These are phyloP conservation scores for Panaeolus papilionaceus DNA, from an alignment of 768 basidiomycete genomes.

Conservation along the genomic window DNA sequence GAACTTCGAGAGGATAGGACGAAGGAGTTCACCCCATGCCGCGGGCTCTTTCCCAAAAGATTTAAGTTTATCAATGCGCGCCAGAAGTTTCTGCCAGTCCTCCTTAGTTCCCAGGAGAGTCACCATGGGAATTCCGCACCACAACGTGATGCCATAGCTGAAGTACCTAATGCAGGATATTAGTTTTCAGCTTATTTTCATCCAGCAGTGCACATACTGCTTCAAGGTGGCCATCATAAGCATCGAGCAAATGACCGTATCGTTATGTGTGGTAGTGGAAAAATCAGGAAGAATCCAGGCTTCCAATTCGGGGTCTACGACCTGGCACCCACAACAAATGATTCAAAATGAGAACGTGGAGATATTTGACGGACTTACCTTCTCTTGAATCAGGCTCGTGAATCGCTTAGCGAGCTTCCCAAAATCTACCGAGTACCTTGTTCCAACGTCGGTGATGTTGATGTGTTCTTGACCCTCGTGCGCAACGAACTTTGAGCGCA, in stretches of 20 bases:
- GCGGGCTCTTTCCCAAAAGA: slow-evolving; percentile 25
- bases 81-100: slow-evolving; percentile 32
- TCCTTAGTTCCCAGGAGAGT: slow-evolving; percentile 29
- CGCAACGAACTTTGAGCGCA: slow-evolving; percentile 40
- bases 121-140: slow-evolving; percentile 32
- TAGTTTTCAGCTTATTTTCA: neutral
- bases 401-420: slow-evolving; percentile 35
- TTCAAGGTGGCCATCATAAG: slow-evolving; percentile 51
- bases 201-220: slow-evolving; percentile 22
- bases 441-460: slow-evolving; percentile 25
- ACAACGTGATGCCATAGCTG: slow-evolving; percentile 19
- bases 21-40: slow-evolving; percentile 26
- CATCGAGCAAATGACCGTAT: slow-evolving; percentile 43
- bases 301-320: slow-evolving; percentile 36
- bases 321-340: slow-evolving; percentile 9
- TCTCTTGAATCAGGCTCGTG: slow-evolving; percentile 30
- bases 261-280: slow-evolving; percentile 48
- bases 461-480: slow-evolving; percentile 41
- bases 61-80: slow-evolving; percentile 28
- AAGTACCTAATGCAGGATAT: slow-evolving; percentile 25
- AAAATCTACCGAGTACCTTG: slow-evolving; percentile 36
- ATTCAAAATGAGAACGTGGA: neutral
- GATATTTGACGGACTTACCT: slow-evolving; percentile 22
- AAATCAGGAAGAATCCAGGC: slow-evolving; percentile 51
- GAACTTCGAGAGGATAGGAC: slow-evolving; percentile 26